These are phyloP conservation scores for Closterium sp. DNA, from an alignment of 139 green algal species.

Conservation along the genomic window DNA sequence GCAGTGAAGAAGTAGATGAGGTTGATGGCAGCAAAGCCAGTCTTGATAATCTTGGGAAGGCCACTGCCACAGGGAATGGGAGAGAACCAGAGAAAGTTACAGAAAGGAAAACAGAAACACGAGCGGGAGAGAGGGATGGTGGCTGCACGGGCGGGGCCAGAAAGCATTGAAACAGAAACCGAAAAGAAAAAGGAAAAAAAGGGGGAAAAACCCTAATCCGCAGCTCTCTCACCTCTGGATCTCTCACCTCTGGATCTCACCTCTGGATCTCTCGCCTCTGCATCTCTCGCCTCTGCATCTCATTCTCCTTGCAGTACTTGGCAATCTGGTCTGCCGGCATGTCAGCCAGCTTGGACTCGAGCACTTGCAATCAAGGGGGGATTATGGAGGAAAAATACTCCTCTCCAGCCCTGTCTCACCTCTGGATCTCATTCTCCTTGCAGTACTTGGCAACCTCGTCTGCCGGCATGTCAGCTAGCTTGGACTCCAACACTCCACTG, in stretches of 20 bases:
- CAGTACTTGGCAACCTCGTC: conserved; percentile 59
- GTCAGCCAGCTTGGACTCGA: too few relatives aligned
- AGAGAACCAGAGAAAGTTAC: background rate
- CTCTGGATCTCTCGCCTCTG: too few relatives aligned
- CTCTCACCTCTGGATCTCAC: too few relatives aligned
- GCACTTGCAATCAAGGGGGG: too few relatives aligned
- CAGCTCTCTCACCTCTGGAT: too few relatives aligned
- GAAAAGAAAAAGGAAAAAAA: too few relatives aligned
- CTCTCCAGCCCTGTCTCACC: background rate
- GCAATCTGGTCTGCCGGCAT: too few relatives aligned
- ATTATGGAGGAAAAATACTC: too few relatives aligned
- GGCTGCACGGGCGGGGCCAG: background rate
- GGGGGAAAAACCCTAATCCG: too few relatives aligned
- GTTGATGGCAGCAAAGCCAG: conserved; percentile 84
- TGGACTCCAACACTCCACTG: conserved; percentile 80
- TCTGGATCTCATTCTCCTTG: conserved; percentile 45
- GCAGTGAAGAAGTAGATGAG: conserved; percentile 99
- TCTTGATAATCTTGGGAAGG: conserved; percentile 94
- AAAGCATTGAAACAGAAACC: background rate
- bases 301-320: too few relatives aligned
- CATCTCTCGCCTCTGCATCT: too few relatives aligned
- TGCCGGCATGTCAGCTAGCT: conserved; percentile 78
- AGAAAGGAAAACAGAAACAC: background rate
- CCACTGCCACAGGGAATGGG: conserved; percentile 9
- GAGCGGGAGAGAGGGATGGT: background rate